Conservation (phyloP, 192 early-diverging fungal species). For the Cetraspora pellucida region DNA sequence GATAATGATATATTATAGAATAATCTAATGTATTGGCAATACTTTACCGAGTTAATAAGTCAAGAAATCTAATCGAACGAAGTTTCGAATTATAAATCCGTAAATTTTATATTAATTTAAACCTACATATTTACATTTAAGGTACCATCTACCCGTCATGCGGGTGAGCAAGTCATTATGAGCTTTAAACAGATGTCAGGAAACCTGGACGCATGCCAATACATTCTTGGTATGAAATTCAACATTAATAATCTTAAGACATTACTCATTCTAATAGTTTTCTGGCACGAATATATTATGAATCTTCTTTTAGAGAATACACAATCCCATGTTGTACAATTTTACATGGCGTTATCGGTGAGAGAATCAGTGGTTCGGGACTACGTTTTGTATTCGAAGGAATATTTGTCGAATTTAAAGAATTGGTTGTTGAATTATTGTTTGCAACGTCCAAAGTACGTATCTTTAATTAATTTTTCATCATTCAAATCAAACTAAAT, state of each 20-base stretch:
- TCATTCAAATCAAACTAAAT: background rate
- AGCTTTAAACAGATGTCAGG: slow-evolving; percentile 57
- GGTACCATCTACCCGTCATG: slow-evolving; percentile 55
- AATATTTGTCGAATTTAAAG: slow-evolving; percentile 58
- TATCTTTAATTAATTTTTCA: slow-evolving; percentile 6
- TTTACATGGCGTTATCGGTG: slow-evolving; percentile 63
- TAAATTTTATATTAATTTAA: background rate
- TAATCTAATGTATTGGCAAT: too few species aligned
- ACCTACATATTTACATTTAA: slow-evolving; percentile 14
- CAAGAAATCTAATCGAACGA: too few species aligned
- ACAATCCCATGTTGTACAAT: slow-evolving; percentile 54
- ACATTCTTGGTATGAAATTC: slow-evolving; percentile 56
- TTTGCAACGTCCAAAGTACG: slow-evolving; percentile 53
- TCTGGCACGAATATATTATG: background rate
- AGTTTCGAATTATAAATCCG: too few species aligned
- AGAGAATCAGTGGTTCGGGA: slow-evolving; percentile 59
- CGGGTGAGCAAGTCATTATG: slow-evolving; percentile 54
- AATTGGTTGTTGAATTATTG: slow-evolving; percentile 61
- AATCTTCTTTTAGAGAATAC: slow-evolving; percentile 53
- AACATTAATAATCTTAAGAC: slow-evolving; percentile 2
- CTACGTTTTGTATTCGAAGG: slow-evolving; percentile 52
- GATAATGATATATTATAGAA: too few species aligned
- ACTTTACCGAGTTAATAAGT: too few species aligned
- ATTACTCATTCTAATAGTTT: background rate
- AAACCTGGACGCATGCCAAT: slow-evolving; percentile 60